Base-by-base conservation (phyloP, 2,329 filamentous ascomycete genomes). In the Leptographium flavum region DNA sequence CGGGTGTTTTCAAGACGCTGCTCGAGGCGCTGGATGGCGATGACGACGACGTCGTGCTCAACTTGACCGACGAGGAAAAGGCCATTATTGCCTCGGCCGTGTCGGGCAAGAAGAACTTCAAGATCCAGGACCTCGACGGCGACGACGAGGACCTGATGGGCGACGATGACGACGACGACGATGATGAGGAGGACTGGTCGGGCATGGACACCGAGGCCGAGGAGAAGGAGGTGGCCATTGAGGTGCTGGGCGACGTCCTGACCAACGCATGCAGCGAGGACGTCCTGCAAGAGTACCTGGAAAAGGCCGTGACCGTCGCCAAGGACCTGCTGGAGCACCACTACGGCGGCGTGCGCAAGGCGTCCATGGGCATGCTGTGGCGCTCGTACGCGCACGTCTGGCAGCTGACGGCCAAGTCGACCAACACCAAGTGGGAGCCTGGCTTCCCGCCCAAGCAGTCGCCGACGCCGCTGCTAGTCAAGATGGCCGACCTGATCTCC, bases 141-240 rank as follows among this genome's bases (percentile, higher is more conserved):
- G 75, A 80, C 38, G 67, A 80, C 25, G 67, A 71, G 42, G 64
- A 66, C 46, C 73, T 72, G 45, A 78, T 77, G 31, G 78, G n/a
- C n/a, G n/a, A 28, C 13, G 27, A 28, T 28, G 27, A 77, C 32
- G 71, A 74, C 43, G 75, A 77, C 43, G 72, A 77, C 50, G 72
- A 81, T 14, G 76, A 79, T 4, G 81, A 87, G 32, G 83, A 90
- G 37, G 85, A 87, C 49, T 87, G 85, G 75, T 86, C 86, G 42
- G 84, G 93, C 50, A 93, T 87, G 23, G 51, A 52, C 47, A 87
- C 87, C 44, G 77, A 95, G 45, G 87, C 90, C 22, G 76, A 94
- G 56, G 92, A 96, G 72, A 95, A 96, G 67, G 92, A 98, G 65
- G 93, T 96, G 55, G 90, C 92, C 32, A 79, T 94, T 38, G 92